These are phyloP conservation scores for Thraustochytrium striatum DNA, from an alignment of 352 stramenopile genomes.

Conservation along the genomic window DNA sequence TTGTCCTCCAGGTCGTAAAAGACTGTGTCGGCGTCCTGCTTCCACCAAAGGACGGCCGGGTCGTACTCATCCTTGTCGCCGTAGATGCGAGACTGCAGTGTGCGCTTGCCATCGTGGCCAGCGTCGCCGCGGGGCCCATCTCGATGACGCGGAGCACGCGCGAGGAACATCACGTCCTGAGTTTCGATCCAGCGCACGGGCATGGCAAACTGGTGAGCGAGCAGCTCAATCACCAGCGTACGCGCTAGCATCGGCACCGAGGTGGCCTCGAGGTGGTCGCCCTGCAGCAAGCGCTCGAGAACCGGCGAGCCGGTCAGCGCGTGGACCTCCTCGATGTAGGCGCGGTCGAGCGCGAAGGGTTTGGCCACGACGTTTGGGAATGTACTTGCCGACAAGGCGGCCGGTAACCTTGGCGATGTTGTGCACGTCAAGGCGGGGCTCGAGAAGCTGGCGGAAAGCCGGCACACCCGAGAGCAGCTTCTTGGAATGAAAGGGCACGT, in stretches of 20 bases:
- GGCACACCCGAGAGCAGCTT: slow-evolving; percentile 72
- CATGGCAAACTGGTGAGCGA: slow-evolving; percentile 79
- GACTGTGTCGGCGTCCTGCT: slow-evolving; percentile 70
- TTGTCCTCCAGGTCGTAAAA: slow-evolving; percentile 62
- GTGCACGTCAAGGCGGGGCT: slow-evolving; percentile 66
- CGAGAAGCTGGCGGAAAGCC: slow-evolving; percentile 69
- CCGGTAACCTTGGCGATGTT: slow-evolving; percentile 67
- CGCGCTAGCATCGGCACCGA: slow-evolving; percentile 63
- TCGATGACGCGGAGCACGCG: slow-evolving; percentile 70
- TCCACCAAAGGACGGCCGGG: slow-evolving; percentile 73
- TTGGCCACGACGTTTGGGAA: slow-evolving; percentile 75
- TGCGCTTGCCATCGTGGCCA: slow-evolving; percentile 77
- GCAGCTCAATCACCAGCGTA: slow-evolving; percentile 71
- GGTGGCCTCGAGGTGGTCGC: neutral
- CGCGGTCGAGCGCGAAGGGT: slow-evolving; percentile 69
- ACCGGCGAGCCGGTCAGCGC: slow-evolving; percentile 65
- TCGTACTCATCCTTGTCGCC: slow-evolving; percentile 62
- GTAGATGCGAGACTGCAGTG: slow-evolving; percentile 60
- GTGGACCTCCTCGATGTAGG: slow-evolving; percentile 70
- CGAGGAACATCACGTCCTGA: slow-evolving; percentile 66
- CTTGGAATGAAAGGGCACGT: slow-evolving; percentile 79
- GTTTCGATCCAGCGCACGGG: slow-evolving; percentile 82
- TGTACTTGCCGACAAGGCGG: slow-evolving; percentile 70
- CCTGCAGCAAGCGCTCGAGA: neutral
- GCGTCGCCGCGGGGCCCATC: slow-evolving; percentile 70